A percentile compares a stretch with the other conserved stretches of the same genome.
These are phyloP conservation scores for Paecilomyces formosus DNA, from an alignment of 2,329 filamentous ascomycete species.

Conservation along the genomic window DNA sequence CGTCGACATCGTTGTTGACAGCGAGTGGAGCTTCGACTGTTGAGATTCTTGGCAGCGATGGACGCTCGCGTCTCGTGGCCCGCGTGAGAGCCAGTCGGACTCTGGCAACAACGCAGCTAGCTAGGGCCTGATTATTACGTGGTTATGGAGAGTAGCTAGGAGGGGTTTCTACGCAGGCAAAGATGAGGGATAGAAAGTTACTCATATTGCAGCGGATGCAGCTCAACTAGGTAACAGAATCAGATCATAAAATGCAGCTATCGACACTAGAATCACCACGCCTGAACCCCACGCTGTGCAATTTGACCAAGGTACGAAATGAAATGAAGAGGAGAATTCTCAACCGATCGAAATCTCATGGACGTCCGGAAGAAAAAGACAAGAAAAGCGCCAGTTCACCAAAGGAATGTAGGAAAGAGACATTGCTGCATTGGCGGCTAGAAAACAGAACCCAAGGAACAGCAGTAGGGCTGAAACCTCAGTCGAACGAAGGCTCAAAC, in stretches of 20 bases:
- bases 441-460: not conserved
- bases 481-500: not conserved
- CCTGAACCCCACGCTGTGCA: slow-evolving; percentile 39
- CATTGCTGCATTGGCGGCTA: not conserved
- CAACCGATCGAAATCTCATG: not conserved
- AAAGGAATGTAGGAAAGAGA: slow-evolving; percentile 1
- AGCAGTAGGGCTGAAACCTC: not conserved
- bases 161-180: too few relatives aligned
- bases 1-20: slow-evolving; percentile 3
- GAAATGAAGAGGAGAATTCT: not conserved
- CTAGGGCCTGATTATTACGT: not conserved
- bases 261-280: slow-evolving; percentile 18
- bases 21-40: not conserved
- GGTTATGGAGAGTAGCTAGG: not conserved
- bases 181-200: not conserved
- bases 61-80: not conserved
- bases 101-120: too few relatives aligned
- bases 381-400: not conserved
- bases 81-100: not conserved
- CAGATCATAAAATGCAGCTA: slow-evolving; percentile 2
- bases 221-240: not conserved
- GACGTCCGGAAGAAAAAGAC: not conserved
- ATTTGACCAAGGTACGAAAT: slow-evolving; percentile 18
- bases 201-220: not conserved
- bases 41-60: not conserved